Percentiles rank a stretch among this genome's conserved stretches.
Conservation (phyloP, 768 basidiomycete genomes). For the Xerocomus brunneocitrinus region DNA sequence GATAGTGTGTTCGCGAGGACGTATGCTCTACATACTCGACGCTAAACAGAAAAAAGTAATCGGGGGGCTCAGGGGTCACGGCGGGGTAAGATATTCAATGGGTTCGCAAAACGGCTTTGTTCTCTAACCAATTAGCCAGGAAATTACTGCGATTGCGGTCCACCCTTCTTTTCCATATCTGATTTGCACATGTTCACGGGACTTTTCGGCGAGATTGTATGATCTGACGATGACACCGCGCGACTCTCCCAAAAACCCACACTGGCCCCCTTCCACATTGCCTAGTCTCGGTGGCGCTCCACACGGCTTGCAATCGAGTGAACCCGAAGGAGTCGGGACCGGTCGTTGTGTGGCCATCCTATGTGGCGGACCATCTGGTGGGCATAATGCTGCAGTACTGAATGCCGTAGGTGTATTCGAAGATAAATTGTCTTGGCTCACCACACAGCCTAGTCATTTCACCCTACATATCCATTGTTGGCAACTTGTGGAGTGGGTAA, state of each 20-base stretch:
- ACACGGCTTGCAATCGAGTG: slow-evolving; percentile 59
- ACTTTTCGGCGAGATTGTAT: slow-evolving; percentile 67
- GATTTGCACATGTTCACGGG: slow-evolving; percentile 68
- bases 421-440: slow-evolving; percentile 1
- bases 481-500: slow-evolving; percentile 72
- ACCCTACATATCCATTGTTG: slow-evolving; percentile 56
- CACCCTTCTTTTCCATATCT: slow-evolving; percentile 56
- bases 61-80: slow-evolving; percentile 62
- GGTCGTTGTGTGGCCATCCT: slow-evolving; percentile 61
- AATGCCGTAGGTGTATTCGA: slow-evolving; percentile 44
- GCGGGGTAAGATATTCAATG: slow-evolving; percentile 49
- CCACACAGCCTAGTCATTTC: slow-evolving; percentile 52
- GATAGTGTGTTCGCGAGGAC: slow-evolving; percentile 50
- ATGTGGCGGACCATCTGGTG: slow-evolving; percentile 67
- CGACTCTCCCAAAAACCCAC: slow-evolving; percentile 44
- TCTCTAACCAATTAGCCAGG: slow-evolving; percentile 32
- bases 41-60: slow-evolving; percentile 36
- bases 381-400: slow-evolving; percentile 66
- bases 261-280: slow-evolving; percentile 48
- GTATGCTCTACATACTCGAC: slow-evolving; percentile 55
- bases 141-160: slow-evolving; percentile 64
- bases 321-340: slow-evolving; percentile 54
- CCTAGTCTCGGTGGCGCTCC: slow-evolving; percentile 63
- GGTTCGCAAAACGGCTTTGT: not conserved
- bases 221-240: slow-evolving; percentile 43